These are phyloP conservation scores for Phytopythium ostracodes DNA, from an alignment of 352 stramenopile species.

Conservation along the genomic window DNA sequence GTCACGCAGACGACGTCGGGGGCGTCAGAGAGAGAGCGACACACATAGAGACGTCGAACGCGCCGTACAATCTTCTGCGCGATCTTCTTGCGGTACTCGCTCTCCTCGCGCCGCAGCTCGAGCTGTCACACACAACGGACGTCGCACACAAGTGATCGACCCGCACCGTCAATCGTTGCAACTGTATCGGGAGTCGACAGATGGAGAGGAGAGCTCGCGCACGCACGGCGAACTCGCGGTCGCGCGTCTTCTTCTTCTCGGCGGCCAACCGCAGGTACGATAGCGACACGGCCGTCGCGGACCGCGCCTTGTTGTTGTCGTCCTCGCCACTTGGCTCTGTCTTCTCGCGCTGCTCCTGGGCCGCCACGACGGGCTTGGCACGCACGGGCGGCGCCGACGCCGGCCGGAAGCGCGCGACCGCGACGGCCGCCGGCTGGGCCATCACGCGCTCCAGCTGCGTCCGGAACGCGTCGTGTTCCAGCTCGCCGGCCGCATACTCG, in stretches of 20 bases:
- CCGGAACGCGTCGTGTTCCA: not conserved
- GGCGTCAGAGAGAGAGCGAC: not conserved
- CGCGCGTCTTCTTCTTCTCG: slow-evolving; percentile 65
- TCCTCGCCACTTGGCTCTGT: not conserved
- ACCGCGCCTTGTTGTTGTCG: slow-evolving; percentile 8
- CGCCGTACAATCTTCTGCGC: slow-evolving; percentile 59
- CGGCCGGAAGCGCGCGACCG: slow-evolving; percentile 33
- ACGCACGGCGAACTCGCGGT: slow-evolving; percentile 64
- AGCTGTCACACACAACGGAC: slow-evolving; percentile 15
- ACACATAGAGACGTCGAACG: too few species aligned
- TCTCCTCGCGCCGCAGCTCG: slow-evolving; percentile 56
- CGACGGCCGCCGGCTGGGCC: slow-evolving; percentile 3
- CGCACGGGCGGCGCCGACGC: slow-evolving; percentile 52
- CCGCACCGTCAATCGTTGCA: not conserved
- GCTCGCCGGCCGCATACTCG: slow-evolving; percentile 12
- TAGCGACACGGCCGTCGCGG: slow-evolving; percentile 44
- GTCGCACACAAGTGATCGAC: too few species aligned
- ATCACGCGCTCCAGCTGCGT: slow-evolving; percentile 1
- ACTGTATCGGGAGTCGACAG: too few species aligned
- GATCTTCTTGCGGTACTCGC: slow-evolving; percentile 70
- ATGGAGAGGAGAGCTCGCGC: not conserved
- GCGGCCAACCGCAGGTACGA: slow-evolving; percentile 47
- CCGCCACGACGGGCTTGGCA: slow-evolving; percentile 10
- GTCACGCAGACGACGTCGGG: not conserved
- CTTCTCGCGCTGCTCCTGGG: slow-evolving; percentile 7